Percentiles rank a stretch among this genome's conserved stretches.
Evolutionary conservation across 179 eudicot species (phyloP).

Genomic region (Spinacia oleracea): DNA sequence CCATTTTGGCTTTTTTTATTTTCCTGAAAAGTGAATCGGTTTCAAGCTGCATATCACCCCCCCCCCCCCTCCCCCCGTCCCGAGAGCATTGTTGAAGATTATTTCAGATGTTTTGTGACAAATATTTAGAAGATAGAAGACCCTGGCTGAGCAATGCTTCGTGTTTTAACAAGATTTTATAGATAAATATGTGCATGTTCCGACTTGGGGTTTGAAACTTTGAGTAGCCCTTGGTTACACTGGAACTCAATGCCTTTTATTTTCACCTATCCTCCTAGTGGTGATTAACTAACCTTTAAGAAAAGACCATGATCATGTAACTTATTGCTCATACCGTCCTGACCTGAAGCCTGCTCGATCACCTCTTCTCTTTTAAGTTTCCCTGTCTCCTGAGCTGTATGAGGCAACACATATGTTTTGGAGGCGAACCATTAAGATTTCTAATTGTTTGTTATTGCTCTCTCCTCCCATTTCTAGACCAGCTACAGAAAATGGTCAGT

Average conservation of each 20-base stretch:
- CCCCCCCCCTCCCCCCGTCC: neutral
- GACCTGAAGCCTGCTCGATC: too few relatives aligned
- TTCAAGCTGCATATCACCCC: neutral
- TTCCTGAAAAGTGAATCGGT: neutral
- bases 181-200: too few relatives aligned
- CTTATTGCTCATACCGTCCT: neutral
- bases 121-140: neutral
- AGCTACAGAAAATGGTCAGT: too few relatives aligned
- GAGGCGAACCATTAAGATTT: too few relatives aligned
- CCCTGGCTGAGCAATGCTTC: neutral
- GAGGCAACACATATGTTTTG: too few relatives aligned
- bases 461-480: too few relatives aligned
- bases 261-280: neutral
- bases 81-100: neutral
- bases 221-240: neutral
- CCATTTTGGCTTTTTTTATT: neutral
- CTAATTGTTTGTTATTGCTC: too few relatives aligned
- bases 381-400: too few relatives aligned
- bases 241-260: neutral
- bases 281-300: too few relatives aligned
- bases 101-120: neutral
- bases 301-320: neutral
- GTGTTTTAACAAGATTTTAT: neutral
- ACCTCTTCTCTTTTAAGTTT: too few relatives aligned
- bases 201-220: too few relatives aligned